Evolutionary conservation across 163 green algal species (phyloP).

Genomic region (Volvox carteri): DNA sequence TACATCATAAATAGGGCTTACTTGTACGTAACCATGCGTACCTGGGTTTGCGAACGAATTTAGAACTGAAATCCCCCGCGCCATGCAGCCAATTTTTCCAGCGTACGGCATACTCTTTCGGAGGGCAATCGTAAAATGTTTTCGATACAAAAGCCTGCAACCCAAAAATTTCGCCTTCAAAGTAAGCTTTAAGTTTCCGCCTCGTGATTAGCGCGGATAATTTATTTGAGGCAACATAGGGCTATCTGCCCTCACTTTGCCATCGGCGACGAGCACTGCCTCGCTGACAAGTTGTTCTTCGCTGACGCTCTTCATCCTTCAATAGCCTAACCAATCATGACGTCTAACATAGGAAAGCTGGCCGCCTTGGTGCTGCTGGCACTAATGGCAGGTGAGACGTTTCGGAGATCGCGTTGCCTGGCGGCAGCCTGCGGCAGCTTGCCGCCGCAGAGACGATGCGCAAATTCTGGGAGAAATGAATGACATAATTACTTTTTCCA

Average conservation of each 20-base stretch:
- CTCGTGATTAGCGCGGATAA: conserved; percentile 23
- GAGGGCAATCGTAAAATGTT: conserved; percentile 2
- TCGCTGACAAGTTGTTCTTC: background rate
- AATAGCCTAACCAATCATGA: background rate
- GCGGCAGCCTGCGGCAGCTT: too few species aligned
- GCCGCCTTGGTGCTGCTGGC: background rate
- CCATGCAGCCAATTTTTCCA: background rate
- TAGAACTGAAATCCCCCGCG: too few species aligned
- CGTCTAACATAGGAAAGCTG: background rate
- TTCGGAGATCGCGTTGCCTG: background rate
- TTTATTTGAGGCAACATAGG: conserved; percentile 6
- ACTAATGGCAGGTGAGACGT: background rate
- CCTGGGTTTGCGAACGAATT: background rate
- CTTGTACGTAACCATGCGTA: too few species aligned
- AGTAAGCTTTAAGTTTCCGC: background rate
- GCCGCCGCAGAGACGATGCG: too few species aligned
- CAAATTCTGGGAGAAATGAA: too few species aligned
- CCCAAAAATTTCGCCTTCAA: background rate
- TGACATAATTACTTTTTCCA: too few species aligned
- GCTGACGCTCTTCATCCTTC: background rate
- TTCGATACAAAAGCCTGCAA: background rate
- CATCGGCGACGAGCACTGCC: background rate
- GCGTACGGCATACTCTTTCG: background rate
- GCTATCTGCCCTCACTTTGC: background rate
- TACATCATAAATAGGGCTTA: too few species aligned